phyloP scores from a whole-genome alignment of 129 eudicot genomes.

The Dittrichia graveolens region DNA sequence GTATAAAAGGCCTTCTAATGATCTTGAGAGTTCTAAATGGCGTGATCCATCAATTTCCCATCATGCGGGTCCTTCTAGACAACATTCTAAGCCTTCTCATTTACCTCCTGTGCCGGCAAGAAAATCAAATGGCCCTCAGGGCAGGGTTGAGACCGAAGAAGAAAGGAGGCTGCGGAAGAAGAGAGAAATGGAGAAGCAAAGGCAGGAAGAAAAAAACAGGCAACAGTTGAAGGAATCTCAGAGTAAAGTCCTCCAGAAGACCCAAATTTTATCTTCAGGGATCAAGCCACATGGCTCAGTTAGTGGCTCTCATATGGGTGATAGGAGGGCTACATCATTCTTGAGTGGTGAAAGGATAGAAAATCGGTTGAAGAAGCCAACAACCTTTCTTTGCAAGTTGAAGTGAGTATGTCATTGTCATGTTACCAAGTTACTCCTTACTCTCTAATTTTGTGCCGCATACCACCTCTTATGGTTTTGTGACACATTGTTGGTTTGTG shows the following conservation, averaged over 20 bases:
- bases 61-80: conserved; percentile 44
- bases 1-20: conserved; percentile 36
- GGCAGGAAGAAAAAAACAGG: conserved; percentile 72
- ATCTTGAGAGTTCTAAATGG: conserved; percentile 21
- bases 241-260: conserved; percentile 60
- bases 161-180: conserved; percentile 83
- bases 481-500: not conserved
- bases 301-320: conserved; percentile 88
- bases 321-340: conserved; percentile 67
- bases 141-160: conserved; percentile 82
- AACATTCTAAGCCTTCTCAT: conserved; percentile 51
- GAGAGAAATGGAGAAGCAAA: conserved; percentile 76
- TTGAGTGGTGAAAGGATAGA: conserved; percentile 78
- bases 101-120: conserved; percentile 51
- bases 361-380: conserved; percentile 90
- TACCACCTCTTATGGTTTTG: not conserved
- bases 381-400: conserved; percentile 95
- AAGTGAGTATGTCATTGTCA: conserved; percentile 67
- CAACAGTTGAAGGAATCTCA: conserved; percentile 76
- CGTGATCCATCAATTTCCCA: conserved; percentile 25
- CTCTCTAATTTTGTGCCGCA: conserved; percentile 2
- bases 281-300: conserved; percentile 68
- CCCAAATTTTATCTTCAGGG: conserved; percentile 72
- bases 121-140: conserved; percentile 54
- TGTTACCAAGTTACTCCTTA: conserved; percentile 11